Conservation (phyloP, 352 stramenopile species). For the Thalassiosira pacifica region DNA sequence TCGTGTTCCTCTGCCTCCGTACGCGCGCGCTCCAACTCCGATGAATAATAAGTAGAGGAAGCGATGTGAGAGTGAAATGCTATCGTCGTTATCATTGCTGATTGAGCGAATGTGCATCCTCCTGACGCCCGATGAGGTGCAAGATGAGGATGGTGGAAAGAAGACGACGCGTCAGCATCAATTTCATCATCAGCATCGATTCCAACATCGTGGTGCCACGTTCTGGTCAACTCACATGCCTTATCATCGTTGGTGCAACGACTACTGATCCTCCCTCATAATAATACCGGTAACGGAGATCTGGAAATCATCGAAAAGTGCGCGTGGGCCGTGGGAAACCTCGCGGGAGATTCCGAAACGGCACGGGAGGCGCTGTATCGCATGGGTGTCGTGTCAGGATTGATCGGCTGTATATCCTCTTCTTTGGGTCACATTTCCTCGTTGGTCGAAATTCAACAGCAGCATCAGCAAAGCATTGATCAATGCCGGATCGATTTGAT, state of each 20-base stretch:
- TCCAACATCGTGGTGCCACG: conserved; percentile 47
- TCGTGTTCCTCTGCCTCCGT: no score
- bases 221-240: conserved; percentile 27
- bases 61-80: no score
- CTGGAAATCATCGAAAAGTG: conserved; percentile 31
- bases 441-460: background rate
- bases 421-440: no score
- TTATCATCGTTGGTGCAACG: conserved; percentile 29
- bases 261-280: background rate
- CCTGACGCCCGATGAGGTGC: no score
- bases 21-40: no score
- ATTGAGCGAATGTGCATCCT: no score
- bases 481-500: conserved; percentile 17
- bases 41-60: no score
- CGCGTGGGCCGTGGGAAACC: conserved; percentile 38
- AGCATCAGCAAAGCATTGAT: background rate
- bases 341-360: conserved; percentile 40
- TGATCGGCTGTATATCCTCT: conserved; percentile 26
- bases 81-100: no score
- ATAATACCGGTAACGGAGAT: background rate
- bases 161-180: no score
- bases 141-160: no score
- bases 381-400: conserved; percentile 19
- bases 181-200: no score
- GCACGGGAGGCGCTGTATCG: conserved; percentile 9